These are phyloP conservation scores for Plectosphaerella plurivora DNA, from an alignment of 2,329 filamentous ascomycete species.

Conservation along the genomic window DNA sequence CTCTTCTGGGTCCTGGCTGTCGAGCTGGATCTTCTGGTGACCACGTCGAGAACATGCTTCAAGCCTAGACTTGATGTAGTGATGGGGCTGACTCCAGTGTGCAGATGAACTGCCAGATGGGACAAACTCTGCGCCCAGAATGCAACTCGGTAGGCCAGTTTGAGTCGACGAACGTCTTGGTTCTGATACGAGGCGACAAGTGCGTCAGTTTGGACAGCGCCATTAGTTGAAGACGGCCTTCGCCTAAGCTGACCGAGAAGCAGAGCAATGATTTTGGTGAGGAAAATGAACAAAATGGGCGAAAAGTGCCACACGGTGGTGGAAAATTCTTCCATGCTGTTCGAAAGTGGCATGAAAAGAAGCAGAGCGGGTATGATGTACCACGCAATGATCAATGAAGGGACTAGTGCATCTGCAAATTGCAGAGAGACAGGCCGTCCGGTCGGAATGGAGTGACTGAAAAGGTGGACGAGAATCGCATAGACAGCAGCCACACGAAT, in stretches of 20 bases:
- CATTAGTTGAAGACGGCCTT: neutral
- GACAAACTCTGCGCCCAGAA: neutral
- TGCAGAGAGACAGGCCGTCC: constrained; percentile 9
- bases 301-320: constrained; percentile 6
- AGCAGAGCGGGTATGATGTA: constrained; percentile 11
- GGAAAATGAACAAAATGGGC: constrained; percentile 6
- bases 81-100: neutral
- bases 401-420: constrained; percentile 12
- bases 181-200: neutral
- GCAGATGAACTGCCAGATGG: neutral
- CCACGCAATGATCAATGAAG: constrained; percentile 7
- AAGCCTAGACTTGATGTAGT: neutral
- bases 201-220: neutral
- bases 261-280: neutral
- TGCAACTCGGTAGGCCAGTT: neutral
- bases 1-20: no score
- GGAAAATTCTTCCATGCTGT: constrained; percentile 3
- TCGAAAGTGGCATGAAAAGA: constrained; percentile 2
- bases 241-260: neutral
- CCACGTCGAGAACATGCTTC: no score
- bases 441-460: constrained; percentile 1
- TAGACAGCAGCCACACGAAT: constrained; percentile 9
- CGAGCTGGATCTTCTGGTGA: no score
- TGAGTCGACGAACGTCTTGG: neutral
- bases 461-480: constrained; percentile 6